These are phyloP conservation scores for Penium margaritaceum DNA, from an alignment of 139 green algal genomes.

Conservation along the genomic window DNA sequence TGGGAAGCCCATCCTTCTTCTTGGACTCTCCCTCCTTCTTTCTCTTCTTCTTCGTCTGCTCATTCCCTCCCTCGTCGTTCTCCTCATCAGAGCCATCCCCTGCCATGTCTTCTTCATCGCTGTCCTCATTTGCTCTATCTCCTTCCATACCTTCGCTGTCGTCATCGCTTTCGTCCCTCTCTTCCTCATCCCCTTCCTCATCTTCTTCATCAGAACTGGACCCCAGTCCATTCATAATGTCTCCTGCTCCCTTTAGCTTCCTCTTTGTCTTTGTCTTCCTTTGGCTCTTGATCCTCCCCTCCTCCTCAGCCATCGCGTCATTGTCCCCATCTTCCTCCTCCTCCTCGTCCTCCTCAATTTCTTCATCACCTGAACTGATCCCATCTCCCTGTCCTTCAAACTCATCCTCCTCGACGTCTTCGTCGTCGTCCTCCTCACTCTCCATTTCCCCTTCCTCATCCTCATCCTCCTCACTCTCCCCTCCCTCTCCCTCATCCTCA, in stretches of 20 bases:
- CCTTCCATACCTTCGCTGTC: too few relatives aligned
- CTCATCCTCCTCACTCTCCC: conserved; percentile 18
- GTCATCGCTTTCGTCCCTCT: too few relatives aligned
- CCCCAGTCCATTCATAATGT: too few relatives aligned
- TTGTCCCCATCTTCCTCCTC: neutral
- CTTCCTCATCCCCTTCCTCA: too few relatives aligned
- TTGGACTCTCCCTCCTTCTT: too few relatives aligned
- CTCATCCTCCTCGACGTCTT: conserved; percentile 17
- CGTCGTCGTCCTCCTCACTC: conserved; percentile 33
- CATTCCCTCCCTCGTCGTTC: too few relatives aligned
- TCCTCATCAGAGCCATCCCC: too few relatives aligned
- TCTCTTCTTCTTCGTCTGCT: too few relatives aligned
- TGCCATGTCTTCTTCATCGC: too few relatives aligned
- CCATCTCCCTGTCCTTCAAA: neutral
- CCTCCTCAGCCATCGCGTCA: neutral
- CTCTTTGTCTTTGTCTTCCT: neutral
- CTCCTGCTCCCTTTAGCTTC: neutral
- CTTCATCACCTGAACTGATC: conserved; percentile 11
- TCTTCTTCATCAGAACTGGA: too few relatives aligned
- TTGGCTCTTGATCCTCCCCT: neutral
- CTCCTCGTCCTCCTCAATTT: conserved; percentile 38
- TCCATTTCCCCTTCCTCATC: conserved; percentile 28
- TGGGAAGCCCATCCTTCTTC: too few relatives aligned
- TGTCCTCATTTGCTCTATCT: too few relatives aligned
- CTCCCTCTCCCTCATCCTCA: conserved; percentile 13